Conservation (phyloP, 2,329 filamentous ascomycete species). For the Cordyceps farinosa region DNA sequence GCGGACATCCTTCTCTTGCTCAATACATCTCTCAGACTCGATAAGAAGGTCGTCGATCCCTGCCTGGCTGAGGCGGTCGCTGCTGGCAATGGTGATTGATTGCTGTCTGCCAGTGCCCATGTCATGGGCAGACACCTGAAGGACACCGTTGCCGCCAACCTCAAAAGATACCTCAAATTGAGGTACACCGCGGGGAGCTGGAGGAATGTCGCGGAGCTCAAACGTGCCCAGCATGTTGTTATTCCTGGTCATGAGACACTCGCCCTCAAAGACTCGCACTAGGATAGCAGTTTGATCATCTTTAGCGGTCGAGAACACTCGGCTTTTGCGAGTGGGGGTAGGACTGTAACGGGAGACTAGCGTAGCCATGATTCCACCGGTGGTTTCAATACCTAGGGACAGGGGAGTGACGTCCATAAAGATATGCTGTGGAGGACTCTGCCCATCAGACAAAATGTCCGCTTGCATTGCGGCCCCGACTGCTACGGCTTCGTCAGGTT, state of each 20-base stretch:
- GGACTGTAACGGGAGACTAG: constrained; percentile 91
- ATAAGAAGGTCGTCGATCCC: constrained; percentile 99
- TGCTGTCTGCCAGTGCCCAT: constrained; percentile 98
- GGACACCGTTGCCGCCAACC: constrained; percentile 95
- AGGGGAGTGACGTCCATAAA: constrained; percentile 95
- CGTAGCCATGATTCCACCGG: constrained; percentile 96
- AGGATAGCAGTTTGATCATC: constrained; percentile 95
- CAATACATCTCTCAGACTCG: constrained; percentile 96
- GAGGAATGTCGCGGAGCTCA: constrained; percentile 92
- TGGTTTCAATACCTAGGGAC: constrained; percentile 95
- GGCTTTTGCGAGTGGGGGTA: constrained; percentile 93
- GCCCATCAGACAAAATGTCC: constrained; percentile 88
- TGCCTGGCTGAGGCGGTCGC: constrained; percentile 90
- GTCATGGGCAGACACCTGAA: constrained; percentile 92
- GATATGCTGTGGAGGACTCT: constrained; percentile 59
- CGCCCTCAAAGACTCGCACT: constrained; percentile 94
- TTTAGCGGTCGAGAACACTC: constrained; percentile 97
- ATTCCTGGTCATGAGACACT: constrained; percentile 90
- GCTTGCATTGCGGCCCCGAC: constrained; percentile 96
- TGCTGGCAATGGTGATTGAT: constrained; percentile 98
- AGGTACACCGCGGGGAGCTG: constrained; percentile 90
- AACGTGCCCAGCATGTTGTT: constrained; percentile 98
- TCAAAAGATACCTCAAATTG: constrained; percentile 98
- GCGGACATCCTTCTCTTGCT: constrained; percentile 97
- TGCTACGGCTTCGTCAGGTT: constrained; percentile 97